A percentile compares a stretch with the other conserved stretches of the same genome.
Conservation (phyloP, 2,329 filamentous ascomycete species). For the Pseudocercospora ulei region DNA sequence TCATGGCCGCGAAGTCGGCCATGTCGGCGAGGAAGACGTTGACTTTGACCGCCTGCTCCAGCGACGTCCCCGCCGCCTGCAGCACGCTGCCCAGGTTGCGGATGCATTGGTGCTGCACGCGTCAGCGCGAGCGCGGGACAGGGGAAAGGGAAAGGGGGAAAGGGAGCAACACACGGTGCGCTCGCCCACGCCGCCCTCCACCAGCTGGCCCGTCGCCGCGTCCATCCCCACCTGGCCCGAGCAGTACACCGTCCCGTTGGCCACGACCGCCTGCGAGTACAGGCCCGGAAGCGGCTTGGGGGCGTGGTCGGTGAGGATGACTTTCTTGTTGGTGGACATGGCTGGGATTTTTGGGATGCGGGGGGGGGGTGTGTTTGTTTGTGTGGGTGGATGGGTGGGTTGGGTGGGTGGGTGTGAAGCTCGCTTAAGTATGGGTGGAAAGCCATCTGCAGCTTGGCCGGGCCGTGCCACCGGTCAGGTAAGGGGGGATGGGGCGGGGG, state of each 20-base stretch:
- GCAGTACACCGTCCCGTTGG: slow-evolving; percentile 60
- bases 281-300: slow-evolving; percentile 26
- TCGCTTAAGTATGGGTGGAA: too few species aligned
- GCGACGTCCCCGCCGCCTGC: slow-evolving; percentile 49
- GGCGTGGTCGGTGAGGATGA: slow-evolving; percentile 28
- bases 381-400: neutral
- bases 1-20: slow-evolving; percentile 53
- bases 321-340: slow-evolving; percentile 26
- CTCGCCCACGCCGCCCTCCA: slow-evolving; percentile 50
- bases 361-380: neutral
- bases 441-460: too few species aligned
- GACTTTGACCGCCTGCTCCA: slow-evolving; percentile 56
- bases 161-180: slow-evolving; percentile 40
- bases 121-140: neutral
- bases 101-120: slow-evolving; percentile 45
- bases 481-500: too few species aligned
- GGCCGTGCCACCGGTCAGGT: too few species aligned
- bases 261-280: slow-evolving; percentile 33
- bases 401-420: neutral
- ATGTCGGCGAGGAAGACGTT: slow-evolving; percentile 58
- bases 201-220: slow-evolving; percentile 45
- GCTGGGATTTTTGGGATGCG: neutral
- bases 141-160: neutral
- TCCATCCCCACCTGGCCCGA: slow-evolving; percentile 54
- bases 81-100: slow-evolving; percentile 53